Conservation (phyloP, 1,139 yeast genomes). For the Sugiyamaella grinbergsii region DNA sequence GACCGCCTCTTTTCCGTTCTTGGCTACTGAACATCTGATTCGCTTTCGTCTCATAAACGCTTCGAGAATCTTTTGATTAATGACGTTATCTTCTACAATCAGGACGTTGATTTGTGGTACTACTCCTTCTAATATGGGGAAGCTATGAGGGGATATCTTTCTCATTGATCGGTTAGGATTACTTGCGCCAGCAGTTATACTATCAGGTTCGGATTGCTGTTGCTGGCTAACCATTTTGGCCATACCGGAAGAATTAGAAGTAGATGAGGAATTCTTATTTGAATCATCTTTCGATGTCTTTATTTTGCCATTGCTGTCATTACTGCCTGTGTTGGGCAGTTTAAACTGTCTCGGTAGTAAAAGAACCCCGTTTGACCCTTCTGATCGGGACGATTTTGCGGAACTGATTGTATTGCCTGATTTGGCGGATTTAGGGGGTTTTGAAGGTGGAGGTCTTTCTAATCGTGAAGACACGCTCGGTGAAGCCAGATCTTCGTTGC, state of each 20-base stretch:
- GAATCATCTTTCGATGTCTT: slow-evolving; percentile 4
- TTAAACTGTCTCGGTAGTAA: slow-evolving; percentile 39
- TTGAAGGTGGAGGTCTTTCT: slow-evolving; percentile 9
- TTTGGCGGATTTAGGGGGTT: background rate
- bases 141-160: slow-evolving; percentile 7
- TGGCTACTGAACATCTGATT: slow-evolving; percentile 82
- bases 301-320: slow-evolving; percentile 9
- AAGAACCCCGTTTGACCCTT: slow-evolving; percentile 36
- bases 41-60: slow-evolving; percentile 87
- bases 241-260: background rate
- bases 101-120: slow-evolving; percentile 83
- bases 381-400: slow-evolving; percentile 6
- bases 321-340: slow-evolving; percentile 24
- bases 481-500: slow-evolving; percentile 8
- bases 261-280: background rate
- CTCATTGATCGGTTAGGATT: slow-evolving; percentile 16
- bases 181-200: slow-evolving; percentile 15
- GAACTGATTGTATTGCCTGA: background rate
- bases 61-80: slow-evolving; percentile 89
- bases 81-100: slow-evolving; percentile 94
- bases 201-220: slow-evolving; percentile 5
- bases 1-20: slow-evolving; percentile 89
- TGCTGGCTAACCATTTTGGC: slow-evolving; percentile 4
- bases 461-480: background rate
- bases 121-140: slow-evolving; percentile 39